Evolutionary conservation across 2,329 filamentous ascomycete genomes (phyloP).

Genomic region (Aspergillus uvarum): DNA sequence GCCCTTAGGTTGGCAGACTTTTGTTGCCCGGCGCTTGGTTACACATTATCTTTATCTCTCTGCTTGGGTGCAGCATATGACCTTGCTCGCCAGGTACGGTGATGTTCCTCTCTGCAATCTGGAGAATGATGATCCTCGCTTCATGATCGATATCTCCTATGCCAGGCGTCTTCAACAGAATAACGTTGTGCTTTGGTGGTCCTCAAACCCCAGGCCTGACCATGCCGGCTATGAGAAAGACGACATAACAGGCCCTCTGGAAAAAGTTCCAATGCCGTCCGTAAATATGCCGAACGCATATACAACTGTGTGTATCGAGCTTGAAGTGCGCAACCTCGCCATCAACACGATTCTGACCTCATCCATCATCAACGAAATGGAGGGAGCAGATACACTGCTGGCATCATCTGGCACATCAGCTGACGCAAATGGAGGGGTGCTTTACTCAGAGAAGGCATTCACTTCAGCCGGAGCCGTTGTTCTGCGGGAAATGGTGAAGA

Average conservation of each 20-base stretch:
- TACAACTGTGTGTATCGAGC: constrained; percentile 91
- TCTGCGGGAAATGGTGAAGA: constrained; percentile 95
- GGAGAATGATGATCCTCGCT: constrained; percentile 89
- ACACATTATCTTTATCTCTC: constrained; percentile 91
- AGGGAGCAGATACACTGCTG: constrained; percentile 83
- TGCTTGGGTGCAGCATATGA: constrained; percentile 85
- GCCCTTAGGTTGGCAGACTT: constrained; percentile 88
- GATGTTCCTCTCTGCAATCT: constrained; percentile 94
- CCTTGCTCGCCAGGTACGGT: constrained; percentile 84
- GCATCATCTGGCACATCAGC: constrained; percentile 69
- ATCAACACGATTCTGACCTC: constrained; percentile 98
- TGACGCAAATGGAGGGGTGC: constrained; percentile 63
- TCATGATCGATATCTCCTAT: constrained; percentile 94
- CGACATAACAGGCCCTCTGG: constrained; percentile 77
- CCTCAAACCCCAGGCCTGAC: constrained; percentile 78
- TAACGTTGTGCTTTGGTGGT: constrained; percentile 97
- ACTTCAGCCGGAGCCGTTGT: constrained; percentile 88
- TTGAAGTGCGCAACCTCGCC: constrained; percentile 88
- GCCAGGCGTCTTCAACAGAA: constrained; percentile 85
- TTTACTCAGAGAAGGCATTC: constrained; percentile 87
- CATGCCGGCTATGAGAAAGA: constrained; percentile 96
- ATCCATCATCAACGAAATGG: constrained; percentile 92
- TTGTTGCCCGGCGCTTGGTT: constrained; percentile 81
- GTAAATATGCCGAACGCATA: constrained; percentile 94
- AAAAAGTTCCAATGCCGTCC: constrained; percentile 86